A percentile compares a stretch with the other conserved stretches of the same genome.
Conservation (phyloP, 2,329 filamentous ascomycete species). For the Aspergillus versicolor region DNA sequence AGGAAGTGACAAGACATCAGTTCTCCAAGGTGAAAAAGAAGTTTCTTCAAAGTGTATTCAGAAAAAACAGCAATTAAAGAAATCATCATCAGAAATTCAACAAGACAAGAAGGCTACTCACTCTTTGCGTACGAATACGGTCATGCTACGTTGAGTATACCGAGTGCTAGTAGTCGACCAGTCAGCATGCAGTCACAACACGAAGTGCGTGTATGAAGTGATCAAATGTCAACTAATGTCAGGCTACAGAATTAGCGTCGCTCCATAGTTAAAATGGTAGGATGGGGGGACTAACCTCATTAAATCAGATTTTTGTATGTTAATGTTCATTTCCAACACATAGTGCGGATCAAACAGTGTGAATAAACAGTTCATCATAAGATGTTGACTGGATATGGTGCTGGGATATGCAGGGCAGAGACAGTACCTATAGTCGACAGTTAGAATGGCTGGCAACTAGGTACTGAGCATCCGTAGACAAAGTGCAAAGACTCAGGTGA, state of each 20-base stretch:
- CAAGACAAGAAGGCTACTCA: slow-evolving; percentile 21
- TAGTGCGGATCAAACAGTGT: slow-evolving; percentile 65
- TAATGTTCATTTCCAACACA: slow-evolving; percentile 58
- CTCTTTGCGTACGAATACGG: slow-evolving; percentile 12
- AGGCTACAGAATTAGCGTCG: slow-evolving; percentile 40
- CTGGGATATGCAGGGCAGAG: slow-evolving; percentile 15
- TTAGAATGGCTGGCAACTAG: slow-evolving; percentile 20
- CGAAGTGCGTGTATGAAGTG: slow-evolving; percentile 21
- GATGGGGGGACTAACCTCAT: slow-evolving; percentile 49
- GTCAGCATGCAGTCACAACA: slow-evolving; percentile 29
- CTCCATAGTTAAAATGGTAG: background rate
- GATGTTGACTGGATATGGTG: slow-evolving; percentile 37
- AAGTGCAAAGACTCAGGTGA: slow-evolving; percentile 55
- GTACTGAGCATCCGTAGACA: slow-evolving; percentile 19
- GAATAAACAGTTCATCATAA: slow-evolving; percentile 67
- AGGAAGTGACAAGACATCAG: slow-evolving; percentile 4
- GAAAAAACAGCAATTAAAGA: slow-evolving; percentile 64
- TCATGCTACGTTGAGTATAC: background rate
- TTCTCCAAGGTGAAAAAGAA: slow-evolving; percentile 25
- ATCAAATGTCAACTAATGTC: slow-evolving; percentile 40
- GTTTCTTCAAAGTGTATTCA: slow-evolving; percentile 61
- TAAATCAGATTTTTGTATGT: slow-evolving; percentile 70
- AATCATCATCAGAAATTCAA: slow-evolving; percentile 54
- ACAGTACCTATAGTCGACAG: slow-evolving; percentile 29
- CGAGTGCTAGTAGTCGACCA: slow-evolving; percentile 18